Conservation (phyloP, 805 yeast species). For the Nakazawaea wickerhamii region DNA sequence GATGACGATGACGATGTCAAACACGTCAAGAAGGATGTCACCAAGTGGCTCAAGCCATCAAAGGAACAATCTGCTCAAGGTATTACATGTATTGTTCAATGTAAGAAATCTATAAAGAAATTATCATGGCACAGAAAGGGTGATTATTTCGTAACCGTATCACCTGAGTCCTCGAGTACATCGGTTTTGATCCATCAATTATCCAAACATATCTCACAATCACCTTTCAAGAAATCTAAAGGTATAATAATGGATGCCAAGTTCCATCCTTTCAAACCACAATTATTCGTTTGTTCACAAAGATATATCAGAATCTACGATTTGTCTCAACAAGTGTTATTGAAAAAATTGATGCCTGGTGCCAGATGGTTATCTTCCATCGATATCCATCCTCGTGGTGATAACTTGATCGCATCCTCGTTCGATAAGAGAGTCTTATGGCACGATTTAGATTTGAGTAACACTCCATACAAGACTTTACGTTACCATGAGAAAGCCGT, state of each 20-base stretch:
- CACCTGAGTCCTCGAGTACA: conserved; percentile 86
- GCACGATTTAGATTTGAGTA: conserved; percentile 90
- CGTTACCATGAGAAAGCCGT: conserved; percentile 95
- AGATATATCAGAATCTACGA: conserved; percentile 89
- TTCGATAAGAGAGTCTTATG: conserved; percentile 93
- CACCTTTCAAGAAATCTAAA: conserved; percentile 89
- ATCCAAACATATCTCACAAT: conserved; percentile 90
- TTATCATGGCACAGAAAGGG: conserved; percentile 96
- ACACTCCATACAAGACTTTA: conserved; percentile 90
- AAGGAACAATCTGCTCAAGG: conserved; percentile 56
- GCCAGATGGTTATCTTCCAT: conserved; percentile 90
- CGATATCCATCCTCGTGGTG: conserved; percentile 88
- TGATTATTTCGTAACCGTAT: conserved; percentile 92
- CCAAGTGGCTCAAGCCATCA: conserved; percentile 82
- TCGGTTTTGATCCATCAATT: conserved; percentile 92
- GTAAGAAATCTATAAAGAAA: conserved; percentile 59
- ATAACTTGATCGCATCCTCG: conserved; percentile 86
- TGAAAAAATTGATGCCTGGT: conserved; percentile 88
- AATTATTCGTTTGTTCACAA: conserved; percentile 89
- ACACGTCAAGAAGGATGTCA: conserved; percentile 42
- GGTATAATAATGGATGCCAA: conserved; percentile 95
- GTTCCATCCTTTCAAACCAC: conserved; percentile 96
- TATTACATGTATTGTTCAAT: conserved; percentile 61
- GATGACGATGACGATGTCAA: conserved; percentile 21
- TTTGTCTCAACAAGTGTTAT: conserved; percentile 74